Base-by-base conservation (phyloP, 2,329 filamentous ascomycete species). In the Diatrype stigma region DNA sequence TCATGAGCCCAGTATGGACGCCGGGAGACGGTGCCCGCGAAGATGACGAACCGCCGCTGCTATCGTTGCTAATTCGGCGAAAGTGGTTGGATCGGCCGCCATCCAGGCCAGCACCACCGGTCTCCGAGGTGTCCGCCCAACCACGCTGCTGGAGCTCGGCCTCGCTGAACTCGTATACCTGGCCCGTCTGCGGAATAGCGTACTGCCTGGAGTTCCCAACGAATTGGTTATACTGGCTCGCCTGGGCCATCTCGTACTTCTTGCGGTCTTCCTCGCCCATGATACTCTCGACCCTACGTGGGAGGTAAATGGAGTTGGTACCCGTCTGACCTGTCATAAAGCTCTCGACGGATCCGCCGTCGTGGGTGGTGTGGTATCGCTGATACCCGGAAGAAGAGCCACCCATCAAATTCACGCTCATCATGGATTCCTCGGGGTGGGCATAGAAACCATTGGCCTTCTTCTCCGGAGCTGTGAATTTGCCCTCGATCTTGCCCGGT, bases 191-290 rank as follows among this genome's bases (percentile, higher is more conserved):
- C 30, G 72, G 68, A 40, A 68, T 65, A 28, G 69, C 60, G 50
- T 62, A 66, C 23, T 64, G 64, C 48, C 66, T 63, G 12, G 63
- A 63, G 28, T 60, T 64, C 42, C 60, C 65, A 17, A 67, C 23
- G 46, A 68, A 68, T 34, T 68, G 63, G 51, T 64, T 70, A 34
- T 70, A 63, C 59, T 79, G 77, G 50, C 69, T 76, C 40, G 78
- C 76, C 63, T 87, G 87, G 2, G 85, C 84, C 61, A 89, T 79
- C 60, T 84, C 79, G 64, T 91, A 89, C 62, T 90, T 87, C 56
- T 79, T 80, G 34, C 83, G 80, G 63, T 93, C 89, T 65, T 94
- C 89, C 6, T 87, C 84, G 55, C 82, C 82, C 81, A 95, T 89
- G 61, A 93, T 82, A 61, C 80, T 87, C 60, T 92, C 87, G 45